Evolutionary conservation across 129 eudicot genomes (phyloP).

Genomic region (Solidago caesia): DNA sequence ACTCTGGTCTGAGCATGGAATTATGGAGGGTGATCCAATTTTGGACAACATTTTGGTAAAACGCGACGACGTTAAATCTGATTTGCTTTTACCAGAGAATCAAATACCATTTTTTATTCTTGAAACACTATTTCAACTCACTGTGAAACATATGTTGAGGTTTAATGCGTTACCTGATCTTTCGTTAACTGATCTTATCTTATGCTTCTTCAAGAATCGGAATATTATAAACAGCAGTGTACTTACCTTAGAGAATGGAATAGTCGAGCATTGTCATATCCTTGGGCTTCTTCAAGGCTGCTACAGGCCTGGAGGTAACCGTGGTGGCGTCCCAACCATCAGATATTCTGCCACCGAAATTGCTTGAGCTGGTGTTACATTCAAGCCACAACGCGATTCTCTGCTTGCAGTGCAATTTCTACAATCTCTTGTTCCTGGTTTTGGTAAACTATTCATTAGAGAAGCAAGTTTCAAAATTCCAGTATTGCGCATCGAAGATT

Average conservation of each 20-base stretch:
- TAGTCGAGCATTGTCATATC: conserved; percentile 21
- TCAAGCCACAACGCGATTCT: background rate
- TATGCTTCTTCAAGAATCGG: conserved; percentile 17
- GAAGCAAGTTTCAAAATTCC: conserved; percentile 12
- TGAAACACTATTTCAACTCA: conserved; percentile 4
- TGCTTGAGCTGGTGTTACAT: conserved; percentile 19
- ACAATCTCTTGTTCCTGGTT: conserved; percentile 12
- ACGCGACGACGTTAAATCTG: conserved; percentile 1
- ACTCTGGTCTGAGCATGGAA: background rate
- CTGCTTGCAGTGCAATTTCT: conserved; percentile 15
- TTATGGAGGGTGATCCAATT: conserved; percentile 15
- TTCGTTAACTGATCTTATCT: conserved; percentile 2
- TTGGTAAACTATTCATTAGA: background rate
- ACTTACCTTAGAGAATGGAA: background rate
- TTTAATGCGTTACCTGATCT: background rate
- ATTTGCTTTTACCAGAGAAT: conserved; percentile 25
- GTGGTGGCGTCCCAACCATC: background rate
- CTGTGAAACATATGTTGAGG: conserved; percentile 1
- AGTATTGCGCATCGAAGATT: conserved; percentile 9
- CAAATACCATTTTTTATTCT: conserved; percentile 22
- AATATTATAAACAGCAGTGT: conserved; percentile 2
- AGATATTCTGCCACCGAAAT: conserved; percentile 2
- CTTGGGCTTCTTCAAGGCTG: conserved; percentile 28
- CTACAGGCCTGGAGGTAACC: conserved; percentile 1
- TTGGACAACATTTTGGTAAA: conserved; percentile 12